Percentiles rank a stretch among this genome's conserved stretches.
These are phyloP conservation scores for Sporobolomyces pararoseus DNA, from an alignment of 768 basidiomycete species.

Conservation along the genomic window DNA sequence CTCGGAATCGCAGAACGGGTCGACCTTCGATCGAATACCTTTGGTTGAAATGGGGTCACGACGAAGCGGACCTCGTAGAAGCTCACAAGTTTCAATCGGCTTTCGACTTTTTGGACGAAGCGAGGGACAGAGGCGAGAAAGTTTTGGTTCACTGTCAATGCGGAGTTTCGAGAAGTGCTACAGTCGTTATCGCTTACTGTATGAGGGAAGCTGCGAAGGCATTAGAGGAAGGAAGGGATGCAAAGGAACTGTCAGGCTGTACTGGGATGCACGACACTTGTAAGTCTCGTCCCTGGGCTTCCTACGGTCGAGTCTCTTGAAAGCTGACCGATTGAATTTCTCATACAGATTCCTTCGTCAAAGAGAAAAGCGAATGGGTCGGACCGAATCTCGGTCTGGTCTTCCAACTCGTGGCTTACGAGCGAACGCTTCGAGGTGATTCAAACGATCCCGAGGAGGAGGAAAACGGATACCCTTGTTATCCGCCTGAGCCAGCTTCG, in stretches of 20 bases:
- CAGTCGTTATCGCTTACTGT: constrained; percentile 81
- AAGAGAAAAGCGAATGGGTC: constrained; percentile 78
- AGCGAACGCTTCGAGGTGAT: constrained; percentile 55
- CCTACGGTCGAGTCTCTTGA: no score
- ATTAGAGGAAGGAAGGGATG: constrained; percentile 49
- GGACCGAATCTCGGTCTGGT: constrained; percentile 95
- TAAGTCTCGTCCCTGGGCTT: constrained; percentile 12
- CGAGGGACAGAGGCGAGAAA: constrained; percentile 69
- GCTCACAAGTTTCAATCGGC: constrained; percentile 68
- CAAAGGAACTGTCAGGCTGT: constrained; percentile 33
- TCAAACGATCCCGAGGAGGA: constrained; percentile 23
- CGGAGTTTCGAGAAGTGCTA: constrained; percentile 86
- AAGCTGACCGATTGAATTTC: no score
- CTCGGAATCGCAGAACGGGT: constrained; percentile 49
- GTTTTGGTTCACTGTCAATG: constrained; percentile 64
- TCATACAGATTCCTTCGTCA: constrained; percentile 71
- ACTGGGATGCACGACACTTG: constrained; percentile 79
- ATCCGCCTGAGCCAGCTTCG: constrained; percentile 9
- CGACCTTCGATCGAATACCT: constrained; percentile 80
- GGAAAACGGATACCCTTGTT: constrained; percentile 20
- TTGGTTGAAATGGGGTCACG: constrained; percentile 80
- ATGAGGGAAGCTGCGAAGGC: constrained; percentile 84
- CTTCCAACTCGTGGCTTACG: constrained; percentile 89
- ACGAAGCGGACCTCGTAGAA: constrained; percentile 79
- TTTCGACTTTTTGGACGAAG: constrained; percentile 75